Base-by-base conservation (phyloP, 768 basidiomycete genomes). In the Termitomyces bulborhizus region DNA sequence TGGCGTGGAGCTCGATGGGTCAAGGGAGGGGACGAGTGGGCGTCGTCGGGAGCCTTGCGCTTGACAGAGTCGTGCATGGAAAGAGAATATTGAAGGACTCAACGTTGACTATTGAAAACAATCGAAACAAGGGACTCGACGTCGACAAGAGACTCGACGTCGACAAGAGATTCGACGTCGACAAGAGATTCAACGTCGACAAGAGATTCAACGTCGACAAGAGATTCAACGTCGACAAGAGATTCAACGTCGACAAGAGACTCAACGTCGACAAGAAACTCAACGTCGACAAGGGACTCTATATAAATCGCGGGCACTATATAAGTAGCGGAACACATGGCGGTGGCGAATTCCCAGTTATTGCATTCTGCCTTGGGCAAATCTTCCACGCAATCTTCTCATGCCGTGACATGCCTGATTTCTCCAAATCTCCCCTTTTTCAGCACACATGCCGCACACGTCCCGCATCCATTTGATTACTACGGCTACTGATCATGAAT, bases 31-130 rank as follows among this genome's bases (percentile, higher is more conserved):
- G 55, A 49, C 55, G 45, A 51, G 39, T 39, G 29, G 42, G 65
- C 61, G 64, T 79, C 77, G 63, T 86, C 83, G 29, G 66, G 79
- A 0, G 83, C 79, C 71, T 90, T 89, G 61, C 87, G 83, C 70
- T 89, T 89, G 31, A 76, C 62, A 60, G 83, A 75, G 75, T 84
- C 77, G 73, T 85, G 83, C 84, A 87, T 86, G 49, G n/a, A n/a
- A n/a, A n/a, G n/a, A n/a, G n/a, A n/a, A n/a, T n/a, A n/a, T n/a
- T n/a, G n/a, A n/a, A n/a, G n/a, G n/a, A n/a, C n/a, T n/a, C n/a
- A n/a, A n/a, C n/a, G n/a, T n/a, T n/a, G n/a, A n/a, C n/a, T n/a
- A n/a, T n/a, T n/a, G n/a, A n/a, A n/a, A n/a, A n/a, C n/a, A n/a
- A 31, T 37, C 43, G 54, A 12, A 26, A 21, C 21, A 21, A 21